Percentiles rank a stretch among this genome's conserved stretches.
These are phyloP conservation scores for Moniliophthora roreri DNA, from an alignment of 1,284 basidiomycete genomes.

Conservation along the genomic window DNA sequence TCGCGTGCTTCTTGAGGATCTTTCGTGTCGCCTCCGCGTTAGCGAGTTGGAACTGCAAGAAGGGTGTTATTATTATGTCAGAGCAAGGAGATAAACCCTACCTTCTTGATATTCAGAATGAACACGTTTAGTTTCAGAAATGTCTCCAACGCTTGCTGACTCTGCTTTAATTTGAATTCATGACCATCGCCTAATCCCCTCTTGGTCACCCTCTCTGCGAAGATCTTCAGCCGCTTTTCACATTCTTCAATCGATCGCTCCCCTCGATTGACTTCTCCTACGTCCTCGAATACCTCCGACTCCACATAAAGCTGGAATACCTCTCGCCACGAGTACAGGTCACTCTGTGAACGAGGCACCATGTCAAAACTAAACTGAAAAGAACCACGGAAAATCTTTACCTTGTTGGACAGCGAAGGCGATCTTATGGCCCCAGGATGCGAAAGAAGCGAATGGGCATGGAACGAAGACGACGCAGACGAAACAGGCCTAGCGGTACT, in stretches of 20 bases:
- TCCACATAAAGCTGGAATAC: constrained; percentile 91
- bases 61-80: background rate
- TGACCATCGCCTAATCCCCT: constrained; percentile 57
- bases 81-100: constrained; percentile 25
- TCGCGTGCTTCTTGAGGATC: constrained; percentile 94
- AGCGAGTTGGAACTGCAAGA: constrained; percentile 74
- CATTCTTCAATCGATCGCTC: constrained; percentile 76
- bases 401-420: constrained; percentile 26
- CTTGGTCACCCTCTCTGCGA: constrained; percentile 68
- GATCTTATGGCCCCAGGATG: constrained; percentile 38
- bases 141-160: constrained; percentile 67
- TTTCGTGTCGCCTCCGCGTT: constrained; percentile 89
- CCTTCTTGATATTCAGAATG: constrained; percentile 86
- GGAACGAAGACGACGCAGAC: constrained; percentile 39
- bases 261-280: constrained; percentile 72
- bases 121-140: constrained; percentile 85
- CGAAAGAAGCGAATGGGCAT: constrained; percentile 44
- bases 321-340: constrained; percentile 91
- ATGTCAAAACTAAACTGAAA: constrained; percentile 12
- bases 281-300: constrained; percentile 83
- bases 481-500: constrained; percentile 60
- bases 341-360: constrained; percentile 42
- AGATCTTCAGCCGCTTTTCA: constrained; percentile 70
- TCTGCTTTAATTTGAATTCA: constrained; percentile 64
- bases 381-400: constrained; percentile 22